phyloP scores from a whole-genome alignment of 495 filamentous ascomycete genomes.

The Xylaria longipes region DNA sequence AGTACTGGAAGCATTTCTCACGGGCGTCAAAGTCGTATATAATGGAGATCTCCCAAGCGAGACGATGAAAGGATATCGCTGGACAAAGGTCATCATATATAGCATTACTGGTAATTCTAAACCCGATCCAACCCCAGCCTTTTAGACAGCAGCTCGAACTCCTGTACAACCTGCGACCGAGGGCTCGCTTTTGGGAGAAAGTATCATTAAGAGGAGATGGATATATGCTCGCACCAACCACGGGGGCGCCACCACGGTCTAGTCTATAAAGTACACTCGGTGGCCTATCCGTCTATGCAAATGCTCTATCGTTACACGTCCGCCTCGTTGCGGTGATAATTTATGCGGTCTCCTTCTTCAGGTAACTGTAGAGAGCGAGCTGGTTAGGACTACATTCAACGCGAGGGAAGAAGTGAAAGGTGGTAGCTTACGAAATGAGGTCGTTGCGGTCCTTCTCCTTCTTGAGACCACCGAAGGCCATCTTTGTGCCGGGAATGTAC shows the following conservation, averaged over 20 bases:
- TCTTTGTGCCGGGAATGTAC: constrained; percentile 98
- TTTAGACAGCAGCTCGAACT: constrained; percentile 30
- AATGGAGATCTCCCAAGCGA: not conserved
- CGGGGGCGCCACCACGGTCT: constrained; percentile 36
- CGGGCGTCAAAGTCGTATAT: not conserved
- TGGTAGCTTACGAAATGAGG: constrained; percentile 87
- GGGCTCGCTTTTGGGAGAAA: constrained; percentile 28
- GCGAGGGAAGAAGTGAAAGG: constrained; percentile 24
- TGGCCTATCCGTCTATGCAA: constrained; percentile 44
- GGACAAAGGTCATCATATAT: constrained; percentile 27
- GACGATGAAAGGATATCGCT: constrained; percentile 2
- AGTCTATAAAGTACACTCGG: constrained; percentile 45
- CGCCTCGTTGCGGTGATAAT: constrained; percentile 41
- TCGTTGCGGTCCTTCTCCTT: constrained; percentile 99
- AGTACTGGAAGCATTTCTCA: not conserved
- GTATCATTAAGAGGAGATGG: constrained; percentile 42
- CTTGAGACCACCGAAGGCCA: constrained; percentile 99
- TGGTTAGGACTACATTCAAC: not conserved
- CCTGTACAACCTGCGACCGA: constrained; percentile 30
- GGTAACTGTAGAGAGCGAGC: constrained; percentile 55
- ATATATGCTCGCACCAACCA: constrained; percentile 37
- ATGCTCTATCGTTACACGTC: constrained; percentile 45
- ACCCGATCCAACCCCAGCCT: constrained; percentile 36
- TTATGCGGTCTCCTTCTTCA: constrained; percentile 70
- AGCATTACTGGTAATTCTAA: constrained; percentile 35